Conservation (phyloP, 2,329 filamentous ascomycete genomes). For the Penicillium sumatraense region DNA sequence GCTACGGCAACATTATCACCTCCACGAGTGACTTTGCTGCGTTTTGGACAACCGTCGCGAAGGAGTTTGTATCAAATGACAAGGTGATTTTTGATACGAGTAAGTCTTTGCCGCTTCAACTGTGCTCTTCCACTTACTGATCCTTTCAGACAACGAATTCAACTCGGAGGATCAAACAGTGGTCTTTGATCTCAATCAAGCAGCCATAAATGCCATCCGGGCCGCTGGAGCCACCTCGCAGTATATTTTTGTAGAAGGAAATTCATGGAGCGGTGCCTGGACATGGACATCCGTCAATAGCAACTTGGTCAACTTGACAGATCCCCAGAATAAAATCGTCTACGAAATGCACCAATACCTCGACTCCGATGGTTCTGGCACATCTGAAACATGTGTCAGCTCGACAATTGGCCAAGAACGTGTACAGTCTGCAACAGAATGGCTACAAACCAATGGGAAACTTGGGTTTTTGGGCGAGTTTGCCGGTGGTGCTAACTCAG, state of each 20-base stretch:
- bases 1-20: constrained; percentile 52
- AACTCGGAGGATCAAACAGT: constrained; percentile 65
- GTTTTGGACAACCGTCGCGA: constrained; percentile 63
- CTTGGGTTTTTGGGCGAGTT: constrained; percentile 61
- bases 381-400: constrained; percentile 54
- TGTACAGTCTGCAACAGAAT: constrained; percentile 47
- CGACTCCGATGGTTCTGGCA: constrained; percentile 60
- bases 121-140: background rate
- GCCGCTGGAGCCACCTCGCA: constrained; percentile 61
- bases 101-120: constrained; percentile 12
- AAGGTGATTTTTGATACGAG: constrained; percentile 67
- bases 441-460: constrained; percentile 62
- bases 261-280: constrained; percentile 53
- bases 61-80: constrained; percentile 57
- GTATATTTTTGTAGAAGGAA: constrained; percentile 65
- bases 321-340: constrained; percentile 58
- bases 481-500: constrained; percentile 46
- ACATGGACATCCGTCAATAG: constrained; percentile 53
- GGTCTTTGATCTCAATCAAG: constrained; percentile 66
- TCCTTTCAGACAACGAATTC: constrained; percentile 63
- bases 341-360: constrained; percentile 69
- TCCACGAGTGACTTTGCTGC: constrained; percentile 57
- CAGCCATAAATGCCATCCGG: constrained; percentile 66
- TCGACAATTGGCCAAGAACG: constrained; percentile 59
- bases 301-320: constrained; percentile 53